Evolutionary conservation across 192 early-diverging fungal genomes (phyloP).

Genomic region (Coemansia sp.): DNA sequence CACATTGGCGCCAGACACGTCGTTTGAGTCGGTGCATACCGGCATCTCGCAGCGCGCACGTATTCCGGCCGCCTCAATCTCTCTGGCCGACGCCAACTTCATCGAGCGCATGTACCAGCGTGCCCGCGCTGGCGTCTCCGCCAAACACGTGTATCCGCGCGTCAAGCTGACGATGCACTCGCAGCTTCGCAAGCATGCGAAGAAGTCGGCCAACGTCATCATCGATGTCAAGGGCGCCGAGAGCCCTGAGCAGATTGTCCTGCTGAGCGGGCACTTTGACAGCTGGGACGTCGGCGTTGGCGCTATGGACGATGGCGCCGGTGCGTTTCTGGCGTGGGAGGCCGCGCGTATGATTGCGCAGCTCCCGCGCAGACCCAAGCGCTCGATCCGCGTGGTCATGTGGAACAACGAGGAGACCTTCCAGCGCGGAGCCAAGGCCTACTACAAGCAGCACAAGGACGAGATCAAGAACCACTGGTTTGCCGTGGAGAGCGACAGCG

Average conservation of each 20-base stretch:
- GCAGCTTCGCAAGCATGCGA: constrained; percentile 32
- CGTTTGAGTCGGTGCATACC: constrained; percentile 58
- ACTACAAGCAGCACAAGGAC: constrained; percentile 47
- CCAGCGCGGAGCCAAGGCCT: constrained; percentile 58
- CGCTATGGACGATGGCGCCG: constrained; percentile 63
- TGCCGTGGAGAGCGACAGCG: constrained; percentile 63
- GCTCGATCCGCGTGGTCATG: constrained; percentile 63
- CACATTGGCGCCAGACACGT: constrained; percentile 51
- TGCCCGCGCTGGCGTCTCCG: constrained; percentile 28
- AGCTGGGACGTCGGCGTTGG: constrained; percentile 60
- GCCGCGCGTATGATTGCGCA: constrained; percentile 43
- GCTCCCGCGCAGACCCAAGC: constrained; percentile 42
- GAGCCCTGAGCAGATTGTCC: constrained; percentile 54
- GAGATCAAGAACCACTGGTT: constrained; percentile 46
- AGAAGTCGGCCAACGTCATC: constrained; percentile 58
- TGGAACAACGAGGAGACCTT: constrained; percentile 65
- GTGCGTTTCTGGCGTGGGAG: constrained; percentile 58
- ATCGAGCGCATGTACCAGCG: constrained; percentile 55
- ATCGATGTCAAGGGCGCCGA: constrained; percentile 58
- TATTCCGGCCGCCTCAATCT: constrained; percentile 61
- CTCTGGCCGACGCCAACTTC: constrained; percentile 58
- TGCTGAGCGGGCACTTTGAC: constrained; percentile 62
- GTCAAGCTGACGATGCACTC: constrained; percentile 57
- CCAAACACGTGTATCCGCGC: constrained; percentile 48
- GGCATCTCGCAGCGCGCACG: constrained; percentile 50